Base-by-base conservation (phyloP, 2,329 filamentous ascomycete genomes). In the Microsporum ferrugineum region DNA sequence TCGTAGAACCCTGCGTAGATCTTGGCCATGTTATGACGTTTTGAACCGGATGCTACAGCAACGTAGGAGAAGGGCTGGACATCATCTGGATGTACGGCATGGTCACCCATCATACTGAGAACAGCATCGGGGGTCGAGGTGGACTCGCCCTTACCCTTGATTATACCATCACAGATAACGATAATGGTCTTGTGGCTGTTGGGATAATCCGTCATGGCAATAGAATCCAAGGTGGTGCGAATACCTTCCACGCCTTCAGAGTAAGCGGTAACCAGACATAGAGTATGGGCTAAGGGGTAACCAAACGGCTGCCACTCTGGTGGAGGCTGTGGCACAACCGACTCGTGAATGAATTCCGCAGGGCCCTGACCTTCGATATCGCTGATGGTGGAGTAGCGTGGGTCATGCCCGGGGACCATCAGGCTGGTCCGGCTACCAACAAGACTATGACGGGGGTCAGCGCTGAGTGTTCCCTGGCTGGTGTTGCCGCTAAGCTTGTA, bases 21-120 rank as follows among this genome's bases (percentile, higher is more conserved):
- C 80, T 97, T 96, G 68, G 94, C 92, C 94, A 97, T 99, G 77
- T 97, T 99, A 84, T 99, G 95, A 68, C 94, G 86, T 79, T 99
- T 99, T 57, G 91, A 88, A 62, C 94, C 94, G 71, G 88, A 94
- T 45, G 94, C 90, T 38, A 99, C 92, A 10, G 94, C 95, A 58
- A 99, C 94, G 67, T 99, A 99, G 0, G 92, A 97, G 75, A 91
- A 96, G 0, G 91, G 83, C 69, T 90, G 81, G 1, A 97, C 94
- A 62, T 96, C 87, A 33, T 95, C 85, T 0, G 85, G 87, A 4
- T 84, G 82, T 5, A 91, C 81, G 1, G 89, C 86, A 69, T 90
- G 87, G 68, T 99, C 94, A 71, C 88, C 94, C 86, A 99, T 89
- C 94, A 99, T 99, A 69, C 84, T 81, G 61, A 99, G 78, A 66